Evolutionary conservation across 2,329 filamentous ascomycete genomes (phyloP).

Genomic region (Hansfordia pulvinata): DNA sequence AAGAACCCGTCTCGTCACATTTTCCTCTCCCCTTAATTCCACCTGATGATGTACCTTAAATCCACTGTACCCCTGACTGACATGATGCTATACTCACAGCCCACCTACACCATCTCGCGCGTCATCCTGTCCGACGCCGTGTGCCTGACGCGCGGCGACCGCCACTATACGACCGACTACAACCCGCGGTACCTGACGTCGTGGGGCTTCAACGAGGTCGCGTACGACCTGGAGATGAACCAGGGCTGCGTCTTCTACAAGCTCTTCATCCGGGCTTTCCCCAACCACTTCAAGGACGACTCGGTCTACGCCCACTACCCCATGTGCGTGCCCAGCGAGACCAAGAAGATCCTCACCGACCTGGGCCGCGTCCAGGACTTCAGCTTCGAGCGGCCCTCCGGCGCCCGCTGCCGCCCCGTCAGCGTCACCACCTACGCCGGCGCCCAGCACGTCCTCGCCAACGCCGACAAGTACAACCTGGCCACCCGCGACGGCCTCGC

Average conservation of each 20-base stretch:
- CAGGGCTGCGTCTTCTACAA: constrained; percentile 81
- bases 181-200: constrained; percentile 63
- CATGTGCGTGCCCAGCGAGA: constrained; percentile 57
- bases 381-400: constrained; percentile 54
- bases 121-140: constrained; percentile 69
- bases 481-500: constrained; percentile 50
- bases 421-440: constrained; percentile 47
- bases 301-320: constrained; percentile 74
- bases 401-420: constrained; percentile 31
- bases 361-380: constrained; percentile 57
- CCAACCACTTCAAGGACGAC: constrained; percentile 62
- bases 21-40: too few species aligned
- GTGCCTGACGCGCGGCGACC: constrained; percentile 62
- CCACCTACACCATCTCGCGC: constrained; percentile 63
- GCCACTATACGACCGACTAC: constrained; percentile 70
- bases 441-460: constrained; percentile 47
- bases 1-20: too few species aligned
- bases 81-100: constrained; percentile 18
- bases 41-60: too few species aligned
- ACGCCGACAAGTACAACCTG: constrained; percentile 47
- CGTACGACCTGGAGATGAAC: constrained; percentile 61
- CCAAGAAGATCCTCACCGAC: constrained; percentile 53
- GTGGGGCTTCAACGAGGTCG: constrained; percentile 68
- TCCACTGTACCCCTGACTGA: neutral
- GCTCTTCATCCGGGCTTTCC: constrained; percentile 67